Evolutionary conservation across 2,329 filamentous ascomycete species (phyloP).

Genomic region (Colletotrichum sublineola): DNA sequence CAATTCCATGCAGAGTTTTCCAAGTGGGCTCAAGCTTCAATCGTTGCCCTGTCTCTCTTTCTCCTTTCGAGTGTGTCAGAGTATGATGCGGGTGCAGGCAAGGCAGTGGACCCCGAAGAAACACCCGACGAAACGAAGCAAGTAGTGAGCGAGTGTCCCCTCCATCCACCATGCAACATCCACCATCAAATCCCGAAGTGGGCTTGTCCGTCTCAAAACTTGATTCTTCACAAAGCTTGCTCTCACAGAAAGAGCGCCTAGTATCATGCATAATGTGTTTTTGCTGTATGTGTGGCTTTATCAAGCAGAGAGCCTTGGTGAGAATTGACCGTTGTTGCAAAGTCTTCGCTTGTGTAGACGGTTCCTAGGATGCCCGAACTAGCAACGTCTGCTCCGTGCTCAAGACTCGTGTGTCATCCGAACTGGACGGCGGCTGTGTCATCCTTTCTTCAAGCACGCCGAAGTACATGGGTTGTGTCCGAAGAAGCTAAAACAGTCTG

Average conservation of each 20-base stretch:
- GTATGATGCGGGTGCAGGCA: conserved; percentile 31
- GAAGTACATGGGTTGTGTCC: conserved; percentile 26
- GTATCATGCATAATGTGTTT: conserved; percentile 6
- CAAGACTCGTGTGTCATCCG: conserved; percentile 36
- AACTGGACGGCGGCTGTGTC: conserved; percentile 31
- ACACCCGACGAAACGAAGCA: conserved; percentile 32
- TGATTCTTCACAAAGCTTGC: conserved; percentile 26
- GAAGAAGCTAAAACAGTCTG: conserved; percentile 40
- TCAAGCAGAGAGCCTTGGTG: neutral
- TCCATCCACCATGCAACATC: conserved; percentile 29
- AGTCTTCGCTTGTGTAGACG: neutral
- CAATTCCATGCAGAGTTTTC: conserved; percentile 42
- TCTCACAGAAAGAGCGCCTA: conserved; percentile 1
- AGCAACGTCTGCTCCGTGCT: conserved; percentile 12
- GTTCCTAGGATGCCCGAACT: neutral
- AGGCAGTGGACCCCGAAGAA: conserved; percentile 38
- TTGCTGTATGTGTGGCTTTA: neutral
- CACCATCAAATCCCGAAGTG: conserved; percentile 19
- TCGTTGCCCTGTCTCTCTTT: conserved; percentile 7
- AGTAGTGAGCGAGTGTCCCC: conserved; percentile 36
- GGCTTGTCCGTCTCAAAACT: conserved; percentile 22
- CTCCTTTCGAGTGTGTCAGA: conserved; percentile 5
- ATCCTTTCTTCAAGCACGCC: conserved; percentile 41
- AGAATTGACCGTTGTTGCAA: neutral
- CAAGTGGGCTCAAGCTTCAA: conserved; percentile 40